These are phyloP conservation scores for Rhizopus stolonifer DNA, from an alignment of 371 early-diverging fungal genomes.

Conservation along the genomic window DNA sequence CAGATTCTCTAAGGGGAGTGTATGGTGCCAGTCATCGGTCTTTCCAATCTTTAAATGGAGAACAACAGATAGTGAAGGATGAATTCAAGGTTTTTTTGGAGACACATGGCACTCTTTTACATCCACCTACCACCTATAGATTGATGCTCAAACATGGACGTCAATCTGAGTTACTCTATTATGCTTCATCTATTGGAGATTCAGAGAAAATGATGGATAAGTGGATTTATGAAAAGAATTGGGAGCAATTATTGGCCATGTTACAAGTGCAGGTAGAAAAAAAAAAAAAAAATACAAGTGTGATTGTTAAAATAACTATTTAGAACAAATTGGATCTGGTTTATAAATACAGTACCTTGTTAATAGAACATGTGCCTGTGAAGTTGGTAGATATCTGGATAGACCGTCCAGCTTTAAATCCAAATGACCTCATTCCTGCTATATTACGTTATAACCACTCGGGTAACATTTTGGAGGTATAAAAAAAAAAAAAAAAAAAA, in stretches of 20 bases:
- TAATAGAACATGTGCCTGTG: slow-evolving; percentile 81
- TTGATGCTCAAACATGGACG: slow-evolving; percentile 86
- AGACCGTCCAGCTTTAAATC: slow-evolving; percentile 76
- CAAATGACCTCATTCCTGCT: slow-evolving; percentile 85
- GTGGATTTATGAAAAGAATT: slow-evolving; percentile 77
- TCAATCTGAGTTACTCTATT: slow-evolving; percentile 70
- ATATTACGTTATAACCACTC: slow-evolving; percentile 76
- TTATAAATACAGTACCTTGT: slow-evolving; percentile 80
- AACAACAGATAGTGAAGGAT: slow-evolving; percentile 51
- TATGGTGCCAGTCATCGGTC: slow-evolving; percentile 12
- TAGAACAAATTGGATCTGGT: slow-evolving; percentile 72
- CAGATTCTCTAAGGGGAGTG: slow-evolving; percentile 44
- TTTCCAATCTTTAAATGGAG: slow-evolving; percentile 36
- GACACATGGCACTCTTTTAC: slow-evolving; percentile 59
- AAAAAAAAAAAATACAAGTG: neutral
- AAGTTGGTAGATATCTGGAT: slow-evolving; percentile 85
- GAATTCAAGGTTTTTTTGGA: slow-evolving; percentile 75
- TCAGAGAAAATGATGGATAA: slow-evolving; percentile 77
- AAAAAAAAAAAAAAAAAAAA: slow-evolving; percentile 14
- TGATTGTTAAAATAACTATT: slow-evolving; percentile 20
- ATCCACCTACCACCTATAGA: slow-evolving; percentile 72
- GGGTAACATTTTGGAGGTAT: slow-evolving; percentile 26
- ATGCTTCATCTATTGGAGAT: slow-evolving; percentile 79
- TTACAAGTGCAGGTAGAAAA: slow-evolving; percentile 67
- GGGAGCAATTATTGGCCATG: slow-evolving; percentile 71